These are phyloP conservation scores for Cucurbita moschata DNA, from an alignment of 306 rosid species.

Conservation along the genomic window DNA sequence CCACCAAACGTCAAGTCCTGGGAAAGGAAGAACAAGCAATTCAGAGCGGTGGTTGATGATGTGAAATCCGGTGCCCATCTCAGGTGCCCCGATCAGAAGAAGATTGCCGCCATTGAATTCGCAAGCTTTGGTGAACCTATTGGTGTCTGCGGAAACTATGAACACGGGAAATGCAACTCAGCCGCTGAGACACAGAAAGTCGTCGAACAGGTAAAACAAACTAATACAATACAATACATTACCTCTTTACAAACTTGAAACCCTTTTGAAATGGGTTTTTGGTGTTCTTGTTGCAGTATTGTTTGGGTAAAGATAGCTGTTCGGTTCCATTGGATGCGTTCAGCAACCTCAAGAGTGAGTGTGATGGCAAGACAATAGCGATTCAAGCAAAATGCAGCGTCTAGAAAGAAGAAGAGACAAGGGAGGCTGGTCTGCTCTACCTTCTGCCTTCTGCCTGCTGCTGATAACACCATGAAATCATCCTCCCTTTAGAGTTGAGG, in stretches of 20 bases:
- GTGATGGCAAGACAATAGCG: constrained; percentile 39
- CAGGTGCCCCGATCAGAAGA: constrained; percentile 26
- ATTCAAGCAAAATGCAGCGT: constrained; percentile 38
- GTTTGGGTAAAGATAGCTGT: constrained; percentile 43
- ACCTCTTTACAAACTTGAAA: not conserved
- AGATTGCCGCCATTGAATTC: constrained; percentile 37
- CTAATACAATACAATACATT: not conserved
- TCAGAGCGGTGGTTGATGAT: not conserved
- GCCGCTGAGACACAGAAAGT: constrained; percentile 11
- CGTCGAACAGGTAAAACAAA: constrained; percentile 26
- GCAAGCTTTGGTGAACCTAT: constrained; percentile 65
- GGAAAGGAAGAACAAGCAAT: constrained; percentile 20
- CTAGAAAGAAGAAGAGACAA: not conserved
- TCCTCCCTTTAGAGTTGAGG: not conserved
- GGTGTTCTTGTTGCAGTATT: constrained; percentile 18
- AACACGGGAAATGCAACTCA: constrained; percentile 29
- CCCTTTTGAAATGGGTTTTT: not conserved
- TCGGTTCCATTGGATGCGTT: constrained; percentile 28
- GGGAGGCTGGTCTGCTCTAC: not conserved
- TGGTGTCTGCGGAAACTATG: constrained; percentile 43
- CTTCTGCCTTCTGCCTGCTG: not conserved
- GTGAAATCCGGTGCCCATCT: constrained; percentile 21
- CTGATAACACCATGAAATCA: not conserved
- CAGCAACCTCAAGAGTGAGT: constrained; percentile 18
- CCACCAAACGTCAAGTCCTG: constrained; percentile 54